A percentile compares a stretch with the other conserved stretches of the same genome.
Conservation (phyloP, 1,139 yeast species). For the Nakaseomyces bracarensis region DNA sequence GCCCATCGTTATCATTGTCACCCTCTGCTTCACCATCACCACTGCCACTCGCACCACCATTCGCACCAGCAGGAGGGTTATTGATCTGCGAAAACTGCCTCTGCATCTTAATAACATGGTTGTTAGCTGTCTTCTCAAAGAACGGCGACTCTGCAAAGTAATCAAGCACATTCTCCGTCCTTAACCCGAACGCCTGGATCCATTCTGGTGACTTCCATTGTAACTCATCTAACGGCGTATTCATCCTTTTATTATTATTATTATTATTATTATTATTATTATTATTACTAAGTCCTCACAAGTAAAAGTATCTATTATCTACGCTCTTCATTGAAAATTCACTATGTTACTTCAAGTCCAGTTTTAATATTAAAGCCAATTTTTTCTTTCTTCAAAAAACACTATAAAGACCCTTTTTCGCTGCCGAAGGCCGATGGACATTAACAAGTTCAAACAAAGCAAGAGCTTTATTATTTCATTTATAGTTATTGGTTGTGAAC, state of each 20-base stretch:
- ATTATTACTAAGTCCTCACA: too few relatives aligned
- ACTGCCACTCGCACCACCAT: neutral
- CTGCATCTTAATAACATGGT: conserved; percentile 93
- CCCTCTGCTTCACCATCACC: neutral
- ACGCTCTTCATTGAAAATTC: too few relatives aligned
- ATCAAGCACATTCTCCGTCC: conserved; percentile 84
- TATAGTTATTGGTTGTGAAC: too few relatives aligned
- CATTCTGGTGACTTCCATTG: conserved; percentile 98
- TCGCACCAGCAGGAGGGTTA: neutral
- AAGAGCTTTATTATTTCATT: too few relatives aligned
- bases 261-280: too few relatives aligned
- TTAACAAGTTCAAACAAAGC: too few relatives aligned
- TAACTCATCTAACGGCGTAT: conserved; percentile 61
- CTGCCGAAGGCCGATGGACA: too few relatives aligned
- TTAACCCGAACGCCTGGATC: conserved; percentile 79
- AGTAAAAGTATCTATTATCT: too few relatives aligned
- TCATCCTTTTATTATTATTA: conserved; percentile 11
- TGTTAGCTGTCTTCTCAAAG: conserved; percentile 87
- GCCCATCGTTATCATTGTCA: conserved; percentile 10
- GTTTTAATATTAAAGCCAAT: too few relatives aligned
- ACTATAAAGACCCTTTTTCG: too few relatives aligned
- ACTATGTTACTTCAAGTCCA: too few relatives aligned
- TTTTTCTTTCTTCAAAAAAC: too few relatives aligned
- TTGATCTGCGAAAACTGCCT: conserved; percentile 48
- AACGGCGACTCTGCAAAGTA: conserved; percentile 92